phyloP scores from a whole-genome alignment of 1,284 basidiomycete species.

The Fereydounia khargensis region DNA sequence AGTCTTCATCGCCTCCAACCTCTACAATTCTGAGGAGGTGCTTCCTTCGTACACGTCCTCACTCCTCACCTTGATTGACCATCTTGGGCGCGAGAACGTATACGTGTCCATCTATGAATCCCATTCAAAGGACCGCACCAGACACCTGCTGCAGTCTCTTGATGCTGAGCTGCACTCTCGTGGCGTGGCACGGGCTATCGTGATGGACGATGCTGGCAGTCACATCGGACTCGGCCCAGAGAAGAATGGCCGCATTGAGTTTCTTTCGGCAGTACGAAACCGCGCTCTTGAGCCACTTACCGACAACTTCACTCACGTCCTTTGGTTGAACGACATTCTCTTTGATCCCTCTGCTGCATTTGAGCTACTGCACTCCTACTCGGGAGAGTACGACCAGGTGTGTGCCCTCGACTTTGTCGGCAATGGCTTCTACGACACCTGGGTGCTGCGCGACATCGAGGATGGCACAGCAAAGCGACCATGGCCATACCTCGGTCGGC shows the following conservation, averaged over 20 bases:
- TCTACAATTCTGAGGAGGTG: conserved; percentile 43
- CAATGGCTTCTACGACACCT: conserved; percentile 62
- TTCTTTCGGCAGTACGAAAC: conserved; percentile 38
- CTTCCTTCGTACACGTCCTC: conserved; percentile 30
- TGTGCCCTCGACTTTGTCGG: conserved; percentile 64
- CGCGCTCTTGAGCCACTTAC: conserved; percentile 36
- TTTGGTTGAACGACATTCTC: conserved; percentile 46
- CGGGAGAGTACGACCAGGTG: conserved; percentile 64
- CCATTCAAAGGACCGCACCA: conserved; percentile 62
- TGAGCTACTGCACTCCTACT: conserved; percentile 62
- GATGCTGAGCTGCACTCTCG: not conserved
- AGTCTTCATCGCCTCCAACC: conserved; percentile 40
- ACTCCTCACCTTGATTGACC: conserved; percentile 21
- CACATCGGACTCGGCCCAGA: conserved; percentile 11
- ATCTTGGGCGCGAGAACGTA: conserved; percentile 62
- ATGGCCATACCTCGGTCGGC: conserved; percentile 64
- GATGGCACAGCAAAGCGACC: conserved; percentile 59
- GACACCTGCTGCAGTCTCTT: conserved; percentile 55
- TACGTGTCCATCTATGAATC: conserved; percentile 66
- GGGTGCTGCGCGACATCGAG: conserved; percentile 32
- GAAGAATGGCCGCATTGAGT: conserved; percentile 19
- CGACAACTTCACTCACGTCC: conserved; percentile 30
- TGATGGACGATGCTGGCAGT: not conserved
- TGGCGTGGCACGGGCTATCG: not conserved
- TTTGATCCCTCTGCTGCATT: conserved; percentile 41